Base-by-base conservation (phyloP, 2,329 filamentous ascomycete genomes). In the Penicillium sp. region DNA sequence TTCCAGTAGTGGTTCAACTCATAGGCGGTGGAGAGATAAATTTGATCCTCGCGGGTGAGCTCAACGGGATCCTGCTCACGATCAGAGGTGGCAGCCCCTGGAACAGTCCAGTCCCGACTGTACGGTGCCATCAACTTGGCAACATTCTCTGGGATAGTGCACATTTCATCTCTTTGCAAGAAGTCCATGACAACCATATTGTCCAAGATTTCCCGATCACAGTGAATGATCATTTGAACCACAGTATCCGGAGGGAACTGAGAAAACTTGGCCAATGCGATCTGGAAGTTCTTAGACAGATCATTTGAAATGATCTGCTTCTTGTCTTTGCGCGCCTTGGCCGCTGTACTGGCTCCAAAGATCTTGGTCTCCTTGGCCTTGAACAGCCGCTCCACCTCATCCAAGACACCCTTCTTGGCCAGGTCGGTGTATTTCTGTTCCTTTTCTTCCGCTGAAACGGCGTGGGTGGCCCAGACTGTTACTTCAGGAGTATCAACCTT, bases 1-100 rank as follows among this genome's bases (percentile, higher is more conserved):
- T 96, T 97, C 94, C 94, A 99, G 77, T 99, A 99, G 70, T 97
- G 92, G 62, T 96, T 91, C 59, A 97, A 78, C 71, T 99, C 94
- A 66, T 89, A 97, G 1, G 93, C 90, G 4, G 94, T 97, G 69
- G 88, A 90, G 21, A 99, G 80, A 70, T 92, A 99, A 50, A 99
- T 89, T 74, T 97, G 93, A 75, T 99, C 94, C 72, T 97, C 91
- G 56, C 92, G 82, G 2, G 93, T 97, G 46, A 99, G 84, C 68
- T 99, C 94, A 5, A 72, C 74, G 1, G 93, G 93, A 72, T 97
- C 92, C 66, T 88, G 84, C 70, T 99, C 94, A 48, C 93, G 86
- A 58, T 81, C 82, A 46, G 90, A 88, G 53, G 84, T 88, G 54
- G 84, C 81, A 20, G 91, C 90, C 67, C 93, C 88, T 1, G 91